A percentile compares a stretch with the other conserved stretches of the same genome.
Evolutionary conservation across 768 basidiomycete genomes (phyloP).

Genomic region (Rhodosporidiobolus sp.): DNA sequence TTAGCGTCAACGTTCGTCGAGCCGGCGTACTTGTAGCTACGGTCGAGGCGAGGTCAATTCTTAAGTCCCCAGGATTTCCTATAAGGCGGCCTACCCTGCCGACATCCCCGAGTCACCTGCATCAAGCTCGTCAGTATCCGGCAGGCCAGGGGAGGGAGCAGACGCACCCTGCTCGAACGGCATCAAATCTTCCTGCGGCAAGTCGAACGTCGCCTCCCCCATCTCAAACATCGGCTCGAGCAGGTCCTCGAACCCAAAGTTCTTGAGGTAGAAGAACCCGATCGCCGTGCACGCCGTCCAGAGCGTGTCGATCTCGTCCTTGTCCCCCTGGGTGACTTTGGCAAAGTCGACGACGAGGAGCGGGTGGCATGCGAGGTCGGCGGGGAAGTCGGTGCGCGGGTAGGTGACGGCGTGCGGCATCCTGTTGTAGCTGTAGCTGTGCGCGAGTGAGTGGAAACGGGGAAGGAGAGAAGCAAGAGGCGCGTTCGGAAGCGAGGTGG

Average conservation of each 20-base stretch:
- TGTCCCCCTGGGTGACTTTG: slow-evolving; percentile 53
- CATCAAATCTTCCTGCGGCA: slow-evolving; percentile 61
- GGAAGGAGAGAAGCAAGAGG: background rate
- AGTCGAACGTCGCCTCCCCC: slow-evolving; percentile 57
- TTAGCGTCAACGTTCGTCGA: slow-evolving; percentile 37
- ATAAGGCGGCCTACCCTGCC: no score
- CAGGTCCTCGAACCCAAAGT: slow-evolving; percentile 40
- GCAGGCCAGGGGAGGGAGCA: background rate
- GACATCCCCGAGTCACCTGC: slow-evolving; percentile 58
- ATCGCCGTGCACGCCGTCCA: slow-evolving; percentile 61
- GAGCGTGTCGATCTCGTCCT: slow-evolving; percentile 55
- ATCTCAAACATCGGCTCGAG: slow-evolving; percentile 60
- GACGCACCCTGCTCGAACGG: slow-evolving; percentile 59
- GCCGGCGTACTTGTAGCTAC: slow-evolving; percentile 55
- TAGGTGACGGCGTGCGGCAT: background rate
- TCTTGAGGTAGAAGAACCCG: slow-evolving; percentile 62
- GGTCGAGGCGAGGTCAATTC: no score
- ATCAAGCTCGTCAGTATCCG: slow-evolving; percentile 36
- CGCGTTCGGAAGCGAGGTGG: no score
- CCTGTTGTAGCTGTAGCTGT: background rate
- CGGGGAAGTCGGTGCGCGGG: slow-evolving; percentile 52
- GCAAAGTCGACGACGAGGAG: slow-evolving; percentile 60
- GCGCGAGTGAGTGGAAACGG: background rate
- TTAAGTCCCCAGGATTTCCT: no score
- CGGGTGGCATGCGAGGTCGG: slow-evolving; percentile 58